phyloP scores from a whole-genome alignment of 2,329 filamentous ascomycete genomes.

The Colletotrichum camelliae region DNA sequence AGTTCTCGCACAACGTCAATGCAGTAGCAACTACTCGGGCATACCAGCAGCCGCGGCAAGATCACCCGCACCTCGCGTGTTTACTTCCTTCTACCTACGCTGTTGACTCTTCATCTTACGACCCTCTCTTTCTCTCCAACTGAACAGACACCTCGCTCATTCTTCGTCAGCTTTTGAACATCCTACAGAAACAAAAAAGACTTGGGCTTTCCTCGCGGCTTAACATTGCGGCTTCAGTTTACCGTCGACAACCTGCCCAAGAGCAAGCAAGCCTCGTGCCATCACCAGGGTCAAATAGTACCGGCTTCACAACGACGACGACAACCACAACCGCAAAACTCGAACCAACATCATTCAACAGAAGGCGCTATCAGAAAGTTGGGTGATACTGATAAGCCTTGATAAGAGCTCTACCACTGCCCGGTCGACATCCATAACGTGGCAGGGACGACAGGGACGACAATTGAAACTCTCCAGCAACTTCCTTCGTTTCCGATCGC shows the following conservation, averaged over 20 bases:
- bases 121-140: rapidly evolving
- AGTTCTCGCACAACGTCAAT: background rate
- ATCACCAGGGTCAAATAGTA: background rate
- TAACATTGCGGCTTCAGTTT: rapidly evolving
- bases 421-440: rapidly evolving
- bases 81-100: background rate
- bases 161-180: background rate
- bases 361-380: background rate
- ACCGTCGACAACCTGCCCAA: background rate
- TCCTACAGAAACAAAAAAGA: background rate
- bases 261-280: background rate
- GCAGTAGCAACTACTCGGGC: rapidly evolving
- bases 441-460: background rate
- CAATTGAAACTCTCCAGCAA: background rate
- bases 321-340: background rate
- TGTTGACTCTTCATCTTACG: rapidly evolving
- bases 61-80: background rate
- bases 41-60: background rate
- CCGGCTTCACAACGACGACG: background rate
- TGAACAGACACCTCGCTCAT: rapidly evolving
- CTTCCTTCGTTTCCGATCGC: background rate
- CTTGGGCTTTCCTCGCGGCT: background rate
- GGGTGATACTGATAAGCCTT: background rate
- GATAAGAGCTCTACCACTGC: background rate
- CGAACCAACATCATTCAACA: background rate